Evolutionary conservation across 179 eudicot species (phyloP).

Genomic region (Amaranthus tricolor): DNA sequence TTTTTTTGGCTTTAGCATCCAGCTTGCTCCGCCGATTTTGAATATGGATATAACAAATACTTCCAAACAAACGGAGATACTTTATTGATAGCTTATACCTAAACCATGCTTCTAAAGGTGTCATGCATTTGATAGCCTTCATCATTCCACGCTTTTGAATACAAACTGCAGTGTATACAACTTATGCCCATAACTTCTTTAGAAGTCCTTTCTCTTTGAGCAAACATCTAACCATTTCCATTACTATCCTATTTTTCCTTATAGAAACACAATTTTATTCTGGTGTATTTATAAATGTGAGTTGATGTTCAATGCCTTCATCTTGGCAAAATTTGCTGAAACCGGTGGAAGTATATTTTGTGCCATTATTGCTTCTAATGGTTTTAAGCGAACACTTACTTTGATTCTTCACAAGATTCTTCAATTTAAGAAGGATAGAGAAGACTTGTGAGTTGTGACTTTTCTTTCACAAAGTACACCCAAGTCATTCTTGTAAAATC

Average conservation of each 20-base stretch:
- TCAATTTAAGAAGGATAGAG: slow-evolving; percentile 8
- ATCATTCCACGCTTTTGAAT: not conserved
- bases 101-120: no score
- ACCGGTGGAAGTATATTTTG: no score
- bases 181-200: not conserved
- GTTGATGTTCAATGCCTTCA: no score
- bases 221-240: slow-evolving; percentile 3
- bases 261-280: not conserved
- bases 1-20: not conserved
- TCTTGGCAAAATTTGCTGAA: no score
- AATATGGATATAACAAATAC: no score
- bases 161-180: not conserved
- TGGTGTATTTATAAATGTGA: not conserved
- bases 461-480: slow-evolving; percentile 13
- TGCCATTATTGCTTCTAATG: no score
- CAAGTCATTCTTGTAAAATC: no score
- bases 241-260: slow-evolving; percentile 1
- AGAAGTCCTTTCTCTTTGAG: not conserved
- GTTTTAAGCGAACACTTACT: not conserved
- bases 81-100: no score
- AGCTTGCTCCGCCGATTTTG: no score
- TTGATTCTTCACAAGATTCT: slow-evolving; percentile 3
- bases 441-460: not conserved
- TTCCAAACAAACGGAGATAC: no score
- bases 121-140: slow-evolving; percentile 2